Base-by-base conservation (phyloP, 257 asterid genomes). In the Ilex asprella region DNA sequence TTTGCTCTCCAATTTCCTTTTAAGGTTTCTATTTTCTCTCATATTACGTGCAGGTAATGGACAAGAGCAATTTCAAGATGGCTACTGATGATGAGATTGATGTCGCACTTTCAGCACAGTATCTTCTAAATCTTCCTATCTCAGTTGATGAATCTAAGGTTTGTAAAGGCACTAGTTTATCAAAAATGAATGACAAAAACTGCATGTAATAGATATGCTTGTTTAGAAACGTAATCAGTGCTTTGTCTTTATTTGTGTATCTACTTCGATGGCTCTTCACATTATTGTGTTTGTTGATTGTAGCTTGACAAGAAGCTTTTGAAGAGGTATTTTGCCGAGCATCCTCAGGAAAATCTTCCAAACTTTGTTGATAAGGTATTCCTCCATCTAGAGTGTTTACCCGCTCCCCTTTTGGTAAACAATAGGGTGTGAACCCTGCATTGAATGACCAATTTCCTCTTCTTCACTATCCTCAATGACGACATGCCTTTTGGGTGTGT, bases 101-200 rank as follows among this genome's bases (percentile, higher is more conserved):
- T 12, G 83, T 89, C 68, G 99, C 99, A 43, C 95, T 74, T 15
- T 83, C 95, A 0, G 99, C 96, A 61, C 95, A 92, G 61, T 92
- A 92, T 85, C 99, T 92, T 59, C 89, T 92, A 61, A 83, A 92
- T 79, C 96, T 92, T 76, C 99, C 99, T 47, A 92, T 92, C 64
- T 62, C 82, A 44, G 97, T 92, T 39, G 97, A 92, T 76, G 97
- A 87, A 62, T 83, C 95, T 56, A 92, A 92, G 97, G 99, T 89
- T 55, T 61, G 67, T 64, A 61, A 31, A 30, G 67, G 46, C 53
- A 2, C 53, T 16, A 7, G 2, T 16, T 8, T 32, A 21, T 46
- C 27, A 2, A 12, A 70, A 30, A 30, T 3, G 27, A 54, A 44
- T 1, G 9, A 7, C 47, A 2, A 14, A 27, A n/a, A 6, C 44